A percentile compares a stretch with the other conserved stretches of the same genome.
These are phyloP conservation scores for Phytopythium kandeliae DNA, from an alignment of 352 stramenopile species.

Conservation along the genomic window DNA sequence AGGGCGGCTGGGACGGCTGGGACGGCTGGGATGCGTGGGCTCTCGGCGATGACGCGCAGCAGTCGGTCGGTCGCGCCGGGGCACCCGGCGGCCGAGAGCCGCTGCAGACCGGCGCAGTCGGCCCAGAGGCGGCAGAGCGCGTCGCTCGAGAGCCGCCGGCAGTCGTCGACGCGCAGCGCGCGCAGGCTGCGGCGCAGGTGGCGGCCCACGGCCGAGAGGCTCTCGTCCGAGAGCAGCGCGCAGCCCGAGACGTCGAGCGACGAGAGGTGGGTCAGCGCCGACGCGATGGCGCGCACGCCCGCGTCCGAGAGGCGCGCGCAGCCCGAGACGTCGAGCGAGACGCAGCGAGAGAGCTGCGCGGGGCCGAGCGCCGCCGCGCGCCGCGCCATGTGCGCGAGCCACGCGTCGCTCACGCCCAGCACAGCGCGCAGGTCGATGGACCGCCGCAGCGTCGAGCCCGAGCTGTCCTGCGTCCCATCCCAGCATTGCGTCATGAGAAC, in stretches of 20 bases:
- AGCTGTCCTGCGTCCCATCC: slow-evolving; percentile 15
- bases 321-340: slow-evolving; percentile 18
- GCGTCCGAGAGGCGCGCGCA: slow-evolving; percentile 23
- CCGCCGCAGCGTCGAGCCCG: slow-evolving; percentile 14
- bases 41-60: slow-evolving; percentile 48
- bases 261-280: slow-evolving; percentile 22
- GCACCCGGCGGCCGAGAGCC: slow-evolving; percentile 35
- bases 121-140: slow-evolving; percentile 47
- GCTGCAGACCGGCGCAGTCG: slow-evolving; percentile 47
- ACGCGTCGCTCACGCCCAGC: slow-evolving; percentile 22
- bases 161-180: slow-evolving; percentile 50
- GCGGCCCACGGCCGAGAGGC: slow-evolving; percentile 33
- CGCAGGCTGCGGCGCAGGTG: slow-evolving; percentile 33
- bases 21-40: slow-evolving; percentile 23
- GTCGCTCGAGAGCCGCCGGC: slow-evolving; percentile 48
- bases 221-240: slow-evolving; percentile 45
- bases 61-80: slow-evolving; percentile 45
- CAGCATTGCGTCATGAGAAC: too few relatives aligned
- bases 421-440: slow-evolving; percentile 21
- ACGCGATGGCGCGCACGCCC: slow-evolving; percentile 11
- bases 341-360: slow-evolving; percentile 5
- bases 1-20: too few relatives aligned
- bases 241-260: slow-evolving; percentile 36
- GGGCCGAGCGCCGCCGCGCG: slow-evolving; percentile 10
- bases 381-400: slow-evolving; percentile 19